These are phyloP conservation scores for Tylopilus subfusipes DNA, from an alignment of 768 basidiomycete species.

Conservation along the genomic window DNA sequence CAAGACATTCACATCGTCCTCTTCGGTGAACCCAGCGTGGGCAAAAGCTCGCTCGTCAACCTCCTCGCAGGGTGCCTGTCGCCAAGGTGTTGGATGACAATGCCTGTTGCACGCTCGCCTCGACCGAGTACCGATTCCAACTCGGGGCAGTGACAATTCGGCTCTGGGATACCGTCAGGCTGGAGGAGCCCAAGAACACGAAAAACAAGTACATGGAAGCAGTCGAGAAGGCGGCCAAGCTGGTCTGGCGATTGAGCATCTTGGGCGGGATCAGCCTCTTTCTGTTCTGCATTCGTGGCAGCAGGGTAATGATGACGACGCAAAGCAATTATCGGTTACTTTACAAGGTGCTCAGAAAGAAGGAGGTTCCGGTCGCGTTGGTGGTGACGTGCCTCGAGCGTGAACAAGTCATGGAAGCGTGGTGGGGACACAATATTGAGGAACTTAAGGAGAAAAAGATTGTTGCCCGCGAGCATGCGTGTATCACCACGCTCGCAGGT, in stretches of 20 bases:
- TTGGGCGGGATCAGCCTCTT: slow-evolving; percentile 39
- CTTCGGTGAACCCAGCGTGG: slow-evolving; percentile 40
- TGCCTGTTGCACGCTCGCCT: too few relatives aligned
- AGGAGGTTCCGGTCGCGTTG: slow-evolving; percentile 27
- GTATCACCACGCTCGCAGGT: too few relatives aligned
- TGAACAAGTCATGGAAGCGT: slow-evolving; percentile 30
- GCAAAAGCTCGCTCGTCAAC: slow-evolving; percentile 31
- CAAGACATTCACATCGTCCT: slow-evolving; percentile 35
- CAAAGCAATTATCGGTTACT: slow-evolving; percentile 38
- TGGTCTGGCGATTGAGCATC: too few relatives aligned
- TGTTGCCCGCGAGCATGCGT: too few relatives aligned
- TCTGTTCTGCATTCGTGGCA: slow-evolving; percentile 37
- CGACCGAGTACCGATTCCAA: too few relatives aligned
- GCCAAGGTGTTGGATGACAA: too few relatives aligned
- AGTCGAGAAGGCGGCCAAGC: too few relatives aligned
- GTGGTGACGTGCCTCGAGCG: slow-evolving; percentile 39
- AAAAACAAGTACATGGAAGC: too few relatives aligned
- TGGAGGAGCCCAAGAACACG: slow-evolving; percentile 18
- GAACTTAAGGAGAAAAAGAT: too few relatives aligned
- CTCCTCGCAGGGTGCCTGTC: too few relatives aligned
- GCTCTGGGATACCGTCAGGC: slow-evolving; percentile 34
- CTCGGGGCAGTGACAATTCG: too few relatives aligned
- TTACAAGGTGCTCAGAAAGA: slow-evolving; percentile 37
- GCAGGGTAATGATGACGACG: slow-evolving; percentile 32
- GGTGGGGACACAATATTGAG: slow-evolving; percentile 33